Base-by-base conservation (phyloP, 2,329 filamentous ascomycete genomes). In the Coniochaeta sp. region DNA sequence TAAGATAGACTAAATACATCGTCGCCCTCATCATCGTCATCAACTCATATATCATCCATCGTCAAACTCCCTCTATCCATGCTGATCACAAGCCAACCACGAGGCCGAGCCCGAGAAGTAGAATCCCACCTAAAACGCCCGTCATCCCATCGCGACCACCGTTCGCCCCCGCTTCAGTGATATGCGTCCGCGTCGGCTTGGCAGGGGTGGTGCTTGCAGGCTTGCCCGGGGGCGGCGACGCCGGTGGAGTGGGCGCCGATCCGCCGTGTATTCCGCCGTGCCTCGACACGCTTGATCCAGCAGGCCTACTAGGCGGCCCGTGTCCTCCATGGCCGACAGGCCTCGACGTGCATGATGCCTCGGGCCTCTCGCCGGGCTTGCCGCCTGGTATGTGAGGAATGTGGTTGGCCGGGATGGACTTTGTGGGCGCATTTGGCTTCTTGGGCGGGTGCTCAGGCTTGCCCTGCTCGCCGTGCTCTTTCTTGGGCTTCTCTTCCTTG, bases 381-480 rank as follows among this genome's bases (percentile, higher is more conserved):
- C 47, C 47, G 10, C 12, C 47, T n/a, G 47, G n/a, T 22, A 10
- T 6, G 16, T 52, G 19, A 24, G 47, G 47, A 8, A 52, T 28
- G 47, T 52, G 47, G 47, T 52, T 52, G 12, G 47, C 22, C 24
- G 47, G 47, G 22, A 52, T n/a, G 24, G 47, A 22, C 10, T 52
- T 52, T 24, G 47, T 52, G 19, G 47, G 44, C 8, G 5, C 44
- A n/a, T 44, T 19, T 28, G 44, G 47, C 14, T 52, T 52, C 24
- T 52, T 52, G 24, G 22, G 14, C 26, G 55, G 61, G 59, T 28
- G 58, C 5, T 30, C 62, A 62, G 66, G 63, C 62, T 65, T 67
- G 16, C 47, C 24, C 24, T 52, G 16, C n/a, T 52, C 47, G 22
- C 22, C 59, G 22, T 55, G 47, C 16, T 52, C 32, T 22, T n/a